Conservation (phyloP, 2,329 filamentous ascomycete genomes). For the Colletotrichum truncatum region DNA sequence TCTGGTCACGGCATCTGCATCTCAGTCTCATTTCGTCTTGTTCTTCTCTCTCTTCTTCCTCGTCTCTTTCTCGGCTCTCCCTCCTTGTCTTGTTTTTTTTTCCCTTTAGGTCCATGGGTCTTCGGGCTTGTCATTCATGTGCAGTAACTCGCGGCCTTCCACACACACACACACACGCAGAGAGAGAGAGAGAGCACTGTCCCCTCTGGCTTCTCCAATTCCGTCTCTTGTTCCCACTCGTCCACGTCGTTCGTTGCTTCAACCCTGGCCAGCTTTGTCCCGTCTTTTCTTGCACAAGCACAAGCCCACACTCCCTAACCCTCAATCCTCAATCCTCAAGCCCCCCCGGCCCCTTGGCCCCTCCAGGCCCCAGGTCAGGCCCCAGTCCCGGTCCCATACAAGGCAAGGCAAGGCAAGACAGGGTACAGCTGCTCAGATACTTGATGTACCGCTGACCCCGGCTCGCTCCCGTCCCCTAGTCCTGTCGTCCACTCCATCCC, state of each 20-base stretch:
- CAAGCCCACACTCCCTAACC: neutral
- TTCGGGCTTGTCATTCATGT: neutral
- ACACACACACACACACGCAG: too few relatives aligned
- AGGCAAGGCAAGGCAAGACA: neutral
- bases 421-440: neutral
- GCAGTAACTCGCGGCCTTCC: neutral
- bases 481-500: neutral
- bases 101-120: neutral
- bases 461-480: slow-evolving; percentile 19
- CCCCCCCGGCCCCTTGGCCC: neutral
- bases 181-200: neutral
- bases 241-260: neutral
- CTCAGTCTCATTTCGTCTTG: neutral
- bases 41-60: slow-evolving; percentile 28
- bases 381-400: neutral
- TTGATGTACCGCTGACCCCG: slow-evolving; percentile 7
- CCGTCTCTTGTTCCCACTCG: neutral
- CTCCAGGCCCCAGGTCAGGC: neutral
- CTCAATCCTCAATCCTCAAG: neutral
- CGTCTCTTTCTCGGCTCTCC: slow-evolving; percentile 24
- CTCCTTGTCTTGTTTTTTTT: neutral
- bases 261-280: neutral
- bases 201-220: neutral
- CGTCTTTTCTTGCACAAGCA: slow-evolving; percentile 4
- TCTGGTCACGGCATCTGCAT: neutral